Conservation (phyloP, 2,329 filamentous ascomycete species). For the Colletotrichum sp. region DNA sequence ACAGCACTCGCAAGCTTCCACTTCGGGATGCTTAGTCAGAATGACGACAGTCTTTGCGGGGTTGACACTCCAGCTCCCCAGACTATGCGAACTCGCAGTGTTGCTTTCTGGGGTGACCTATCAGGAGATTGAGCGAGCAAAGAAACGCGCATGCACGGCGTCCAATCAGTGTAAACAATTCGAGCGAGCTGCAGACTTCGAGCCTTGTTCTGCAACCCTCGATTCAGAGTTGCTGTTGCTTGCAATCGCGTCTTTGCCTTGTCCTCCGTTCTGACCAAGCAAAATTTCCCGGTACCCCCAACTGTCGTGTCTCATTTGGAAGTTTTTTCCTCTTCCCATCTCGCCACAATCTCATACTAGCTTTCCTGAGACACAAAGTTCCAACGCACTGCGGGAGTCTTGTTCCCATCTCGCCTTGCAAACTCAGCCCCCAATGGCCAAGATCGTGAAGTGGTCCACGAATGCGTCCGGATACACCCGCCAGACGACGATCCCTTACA, state of each 20-base stretch:
- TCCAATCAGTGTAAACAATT: not conserved
- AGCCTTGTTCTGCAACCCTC: not conserved
- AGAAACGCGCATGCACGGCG: not conserved
- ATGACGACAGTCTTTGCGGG: slow-evolving; percentile 22
- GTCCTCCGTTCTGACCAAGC: not conserved
- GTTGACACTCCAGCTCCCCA: slow-evolving; percentile 1
- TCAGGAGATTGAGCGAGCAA: slow-evolving; percentile 3
- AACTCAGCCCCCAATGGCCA: not conserved
- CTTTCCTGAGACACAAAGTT: not conserved
- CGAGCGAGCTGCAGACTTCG: not conserved
- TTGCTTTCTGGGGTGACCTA: not conserved
- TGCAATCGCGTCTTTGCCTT: too few species aligned
- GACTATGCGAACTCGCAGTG: not conserved
- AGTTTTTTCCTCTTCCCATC: not conserved
- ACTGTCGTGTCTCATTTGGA: not conserved
- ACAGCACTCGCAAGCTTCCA: not conserved
- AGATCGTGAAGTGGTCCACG: not conserved
- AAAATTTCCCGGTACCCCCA: not conserved
- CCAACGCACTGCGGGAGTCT: not conserved
- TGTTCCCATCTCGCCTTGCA: not conserved
- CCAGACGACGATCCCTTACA: slow-evolving; percentile 11
- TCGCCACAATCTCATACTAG: not conserved
- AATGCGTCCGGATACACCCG: slow-evolving; percentile 8
- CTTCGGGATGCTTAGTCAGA: slow-evolving; percentile 9
- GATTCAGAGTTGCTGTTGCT: not conserved